Percentiles rank a stretch among this genome's conserved stretches.
Evolutionary conservation across 1,284 basidiomycete genomes (phyloP).

Genomic region (Pterula multifida): DNA sequence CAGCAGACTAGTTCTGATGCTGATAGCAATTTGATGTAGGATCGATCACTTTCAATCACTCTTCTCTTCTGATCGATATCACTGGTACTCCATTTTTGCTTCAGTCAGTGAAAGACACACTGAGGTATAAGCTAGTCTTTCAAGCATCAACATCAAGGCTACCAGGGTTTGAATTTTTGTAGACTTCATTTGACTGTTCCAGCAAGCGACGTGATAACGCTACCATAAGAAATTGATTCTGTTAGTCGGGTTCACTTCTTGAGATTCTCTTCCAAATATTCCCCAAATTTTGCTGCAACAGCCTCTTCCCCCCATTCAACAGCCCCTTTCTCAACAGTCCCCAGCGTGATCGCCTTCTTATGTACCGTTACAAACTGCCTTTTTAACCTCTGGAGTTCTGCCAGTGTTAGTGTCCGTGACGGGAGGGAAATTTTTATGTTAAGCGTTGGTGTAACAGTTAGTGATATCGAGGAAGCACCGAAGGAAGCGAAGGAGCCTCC

Average conservation of each 20-base stretch:
- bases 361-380: slow-evolving; percentile 81
- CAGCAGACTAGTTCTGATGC: not conserved
- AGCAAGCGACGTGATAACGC: no score
- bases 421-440: slow-evolving; percentile 45
- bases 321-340: slow-evolving; percentile 66
- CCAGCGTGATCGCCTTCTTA: slow-evolving; percentile 77
- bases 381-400: slow-evolving; percentile 79
- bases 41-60: no score
- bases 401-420: slow-evolving; percentile 58
- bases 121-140: no score
- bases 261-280: slow-evolving; percentile 69
- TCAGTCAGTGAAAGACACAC: no score
- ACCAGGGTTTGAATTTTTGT: no score
- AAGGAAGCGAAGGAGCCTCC: slow-evolving; percentile 32
- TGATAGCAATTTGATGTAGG: no score
- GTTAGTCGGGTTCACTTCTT: no score
- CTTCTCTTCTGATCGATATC: no score
- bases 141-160: no score
- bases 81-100: no score
- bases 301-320: slow-evolving; percentile 70
- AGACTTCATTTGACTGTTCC: no score
- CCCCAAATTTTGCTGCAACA: slow-evolving; percentile 64
- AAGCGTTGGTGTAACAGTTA: slow-evolving; percentile 32
- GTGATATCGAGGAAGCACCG: slow-evolving; percentile 22
- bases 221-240: no score